Evolutionary conservation across 257 asterid species (phyloP).

Genomic region (Plantago major): DNA sequence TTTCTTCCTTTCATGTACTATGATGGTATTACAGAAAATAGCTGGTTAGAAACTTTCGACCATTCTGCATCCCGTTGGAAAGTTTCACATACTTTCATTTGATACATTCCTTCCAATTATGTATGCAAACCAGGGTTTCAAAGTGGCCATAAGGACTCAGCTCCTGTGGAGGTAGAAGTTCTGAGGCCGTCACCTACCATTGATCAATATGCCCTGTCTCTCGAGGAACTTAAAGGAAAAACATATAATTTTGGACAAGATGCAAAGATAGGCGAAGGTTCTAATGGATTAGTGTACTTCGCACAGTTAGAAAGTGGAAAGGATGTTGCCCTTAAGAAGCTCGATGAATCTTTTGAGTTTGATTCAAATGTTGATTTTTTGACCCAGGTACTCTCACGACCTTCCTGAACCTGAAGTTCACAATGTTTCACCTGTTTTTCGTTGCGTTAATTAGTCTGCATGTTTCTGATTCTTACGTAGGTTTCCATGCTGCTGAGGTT

Average conservation of each 20-base stretch:
- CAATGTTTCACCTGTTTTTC: neutral
- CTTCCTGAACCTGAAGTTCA: constrained; percentile 8
- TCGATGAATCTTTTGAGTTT: constrained; percentile 80
- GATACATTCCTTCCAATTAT: no score
- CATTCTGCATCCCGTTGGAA: no score
- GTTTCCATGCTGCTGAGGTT: constrained; percentile 81
- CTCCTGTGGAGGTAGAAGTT: no score
- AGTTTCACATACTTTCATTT: no score
- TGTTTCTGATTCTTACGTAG: constrained; percentile 29
- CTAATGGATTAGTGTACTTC: constrained; percentile 76
- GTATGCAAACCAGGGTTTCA: no score
- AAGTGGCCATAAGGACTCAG: no score
- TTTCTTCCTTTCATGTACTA: no score
- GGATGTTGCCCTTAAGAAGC: constrained; percentile 87
- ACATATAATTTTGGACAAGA: constrained; percentile 23
- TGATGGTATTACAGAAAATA: no score
- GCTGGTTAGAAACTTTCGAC: no score
- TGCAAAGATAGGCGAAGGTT: constrained; percentile 81
- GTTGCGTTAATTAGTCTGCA: constrained; percentile 11
- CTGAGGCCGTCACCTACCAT: no score
- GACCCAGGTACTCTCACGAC: constrained; percentile 51
- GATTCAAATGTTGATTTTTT: constrained; percentile 78
- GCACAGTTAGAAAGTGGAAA: constrained; percentile 60
- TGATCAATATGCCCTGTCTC: constrained; percentile 14
- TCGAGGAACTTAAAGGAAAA: constrained; percentile 72